Evolutionary conservation across 306 rosid genomes (phyloP).

Genomic region (Medicago truncatula): MtrunA17r5.0-ANR NC_053043.1:43576001-43576500

Average conservation of each 20-base stretch:
- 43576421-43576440: constrained; percentile 42
- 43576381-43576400: constrained; percentile 5
- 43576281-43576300: constrained; percentile 26
- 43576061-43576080: no score
- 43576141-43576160: background rate
- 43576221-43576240: background rate
- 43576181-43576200: constrained; percentile 8
- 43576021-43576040: no score
- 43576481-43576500: constrained; percentile 45
- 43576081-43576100: no score
- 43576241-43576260: background rate
- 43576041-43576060: no score
- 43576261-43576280: constrained; percentile 18
- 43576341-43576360: constrained; percentile 50
- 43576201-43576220: background rate
- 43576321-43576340: constrained; percentile 38
- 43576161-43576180: background rate
- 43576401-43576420: constrained; percentile 43
- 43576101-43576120: no score
- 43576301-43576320: constrained; percentile 41
- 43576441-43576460: constrained; percentile 46
- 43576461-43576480: constrained; percentile 38
- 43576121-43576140: no score
- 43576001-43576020: no score
- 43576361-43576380: constrained; percentile 40